Percentiles rank a stretch among this genome's conserved stretches.
Conservation (phyloP, 805 yeast genomes). For the Suhomyces emberorum region DNA sequence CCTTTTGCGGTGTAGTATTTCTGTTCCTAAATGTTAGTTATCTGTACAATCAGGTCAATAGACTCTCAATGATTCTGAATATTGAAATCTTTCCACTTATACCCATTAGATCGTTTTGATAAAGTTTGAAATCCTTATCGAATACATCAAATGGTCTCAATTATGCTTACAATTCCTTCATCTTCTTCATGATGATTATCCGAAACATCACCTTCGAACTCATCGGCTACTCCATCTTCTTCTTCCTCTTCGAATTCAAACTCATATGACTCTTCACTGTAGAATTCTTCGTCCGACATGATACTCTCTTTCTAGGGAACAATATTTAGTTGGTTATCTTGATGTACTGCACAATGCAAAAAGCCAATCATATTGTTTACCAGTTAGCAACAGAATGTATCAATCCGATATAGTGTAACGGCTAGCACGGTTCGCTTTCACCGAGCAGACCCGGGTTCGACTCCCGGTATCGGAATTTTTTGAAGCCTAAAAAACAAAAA, state of each 20-base stretch:
- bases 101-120: too few relatives aligned
- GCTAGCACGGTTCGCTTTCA: conserved; percentile 83
- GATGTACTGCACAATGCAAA: too few relatives aligned
- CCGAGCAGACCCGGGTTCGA: conserved; percentile 85
- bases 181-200: conserved; percentile 5
- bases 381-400: too few relatives aligned
- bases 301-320: too few relatives aligned
- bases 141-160: too few relatives aligned
- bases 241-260: conserved; percentile 17
- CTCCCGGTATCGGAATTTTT: conserved; percentile 73
- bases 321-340: too few relatives aligned
- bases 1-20: conserved; percentile 38
- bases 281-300: conserved; percentile 17
- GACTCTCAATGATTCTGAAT: too few relatives aligned
- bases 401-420: conserved; percentile 28
- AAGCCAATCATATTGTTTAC: too few relatives aligned
- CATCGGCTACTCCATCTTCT: conserved; percentile 8
- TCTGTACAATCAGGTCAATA: too few relatives aligned
- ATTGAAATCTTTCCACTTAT: too few relatives aligned
- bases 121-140: too few relatives aligned
- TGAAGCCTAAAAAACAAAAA: too few relatives aligned
- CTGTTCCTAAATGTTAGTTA: conserved; percentile 27
- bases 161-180: conserved; percentile 4
- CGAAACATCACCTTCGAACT: conserved; percentile 1
- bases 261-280: conserved; percentile 14